Evolutionary conservation across 225 moss, liverwort and hornwort genomes (phyloP), one percentile per base, ranked within the genome.

Genomic region (Bryum argenteum): DNA sequence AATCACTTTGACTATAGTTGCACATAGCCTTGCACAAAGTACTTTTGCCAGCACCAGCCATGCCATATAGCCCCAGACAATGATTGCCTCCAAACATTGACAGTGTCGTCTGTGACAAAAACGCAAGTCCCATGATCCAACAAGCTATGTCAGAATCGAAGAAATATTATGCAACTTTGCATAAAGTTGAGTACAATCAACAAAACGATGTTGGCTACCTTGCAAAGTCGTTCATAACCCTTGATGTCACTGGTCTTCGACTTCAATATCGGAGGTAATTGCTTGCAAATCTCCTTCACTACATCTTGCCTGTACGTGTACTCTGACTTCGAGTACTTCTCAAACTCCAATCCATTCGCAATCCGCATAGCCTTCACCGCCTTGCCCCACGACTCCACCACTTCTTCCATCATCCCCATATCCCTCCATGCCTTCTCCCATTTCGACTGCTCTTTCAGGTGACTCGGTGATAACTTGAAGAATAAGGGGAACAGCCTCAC

Each of bases 11-110:
- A 0, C 3, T 22, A 9, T 61, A 68, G 14, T 19, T 53, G 8
- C 69, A 69, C 24, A 75, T 52, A 6, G 68, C 61, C 19, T 39
- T 50, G 41, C 69, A 75, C 0, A 69, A 26, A 61, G 75, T 75
- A 23, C 39, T 51, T 47, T 68, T 61, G 47, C 61, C 75, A 20
- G 61, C 18, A 42, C 75, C 75, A 54, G 53, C 69, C 60, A 8
- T 11, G 6, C 68, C 69, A 8, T 63, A 39, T 28, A 69, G 11
- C 21, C 69, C 62, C 24, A 76, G 59, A 61, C 19, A 69, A 0
- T 61, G 8, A 3, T 40, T 33, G 5, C 33, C 33, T 33, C 7
- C 33, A 33, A 33, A 33, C 33, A 33, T 33, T 33, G 33, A 33
- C 33, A 3, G 7, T 33, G 33, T 6, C 33, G 5, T 33, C 33